Percentiles rank a stretch among this genome's conserved stretches.
These are phyloP conservation scores for Rhipidocladum racemiflorum DNA, from an alignment of 176 grass and related monocot species.

Conservation along the genomic window DNA sequence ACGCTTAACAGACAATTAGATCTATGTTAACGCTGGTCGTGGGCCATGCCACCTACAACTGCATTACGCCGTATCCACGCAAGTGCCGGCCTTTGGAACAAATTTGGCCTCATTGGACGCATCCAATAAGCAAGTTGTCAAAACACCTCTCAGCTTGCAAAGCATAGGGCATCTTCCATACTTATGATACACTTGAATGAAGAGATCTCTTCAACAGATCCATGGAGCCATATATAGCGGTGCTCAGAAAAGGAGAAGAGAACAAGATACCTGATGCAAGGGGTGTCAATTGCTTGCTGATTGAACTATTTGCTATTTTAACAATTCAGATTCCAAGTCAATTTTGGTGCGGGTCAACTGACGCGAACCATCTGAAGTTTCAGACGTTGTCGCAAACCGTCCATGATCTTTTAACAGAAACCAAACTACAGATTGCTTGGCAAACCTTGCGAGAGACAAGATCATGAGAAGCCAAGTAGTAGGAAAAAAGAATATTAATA, in stretches of 20 bases:
- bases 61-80: background rate
- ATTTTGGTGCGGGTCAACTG: background rate
- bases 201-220: conserved; percentile 5
- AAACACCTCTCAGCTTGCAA: background rate
- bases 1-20: background rate
- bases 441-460: conserved; percentile 7
- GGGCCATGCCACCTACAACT: background rate
- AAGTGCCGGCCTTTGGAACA: background rate
- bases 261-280: conserved; percentile 43
- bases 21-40: too few relatives aligned
- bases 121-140: background rate
- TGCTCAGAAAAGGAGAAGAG: conserved; percentile 22
- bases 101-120: background rate
- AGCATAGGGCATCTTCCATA: conserved; percentile 14
- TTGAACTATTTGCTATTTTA: background rate
- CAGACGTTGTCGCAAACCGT: background rate
- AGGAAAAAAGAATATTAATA: background rate
- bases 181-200: background rate
- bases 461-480: background rate
- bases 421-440: conserved; percentile 11
- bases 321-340: background rate
- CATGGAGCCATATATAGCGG: conserved; percentile 4
- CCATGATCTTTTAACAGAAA: background rate
- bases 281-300: background rate
- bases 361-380: background rate